Base-by-base conservation (phyloP, 768 basidiomycete genomes). In the Tylopilus vinaceipallidus region DNA sequence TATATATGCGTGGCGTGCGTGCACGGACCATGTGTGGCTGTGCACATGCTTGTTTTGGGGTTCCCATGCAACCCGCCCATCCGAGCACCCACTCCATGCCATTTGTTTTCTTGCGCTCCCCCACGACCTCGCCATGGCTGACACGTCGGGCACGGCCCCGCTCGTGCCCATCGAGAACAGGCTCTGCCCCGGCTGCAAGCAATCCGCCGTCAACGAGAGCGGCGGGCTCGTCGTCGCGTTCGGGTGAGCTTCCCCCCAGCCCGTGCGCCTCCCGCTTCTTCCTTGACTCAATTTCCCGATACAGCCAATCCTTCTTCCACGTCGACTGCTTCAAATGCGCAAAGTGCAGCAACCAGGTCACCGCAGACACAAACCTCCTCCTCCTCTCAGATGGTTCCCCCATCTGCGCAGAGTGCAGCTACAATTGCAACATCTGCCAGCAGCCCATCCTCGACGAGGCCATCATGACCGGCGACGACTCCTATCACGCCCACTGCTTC, bases 391-490 rank as follows among this genome's bases (percentile, higher is more conserved):
- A 99, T 70, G 97, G 97, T 20, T 91, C 88, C n/a, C 97, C 97
- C 33, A 94, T 99, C 42, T 95, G 91, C 64, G 84, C 88, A 36
- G 84, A 88, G 60, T 95, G 93, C 74, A 92, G 92, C 4, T 95
- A 95, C 74, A 86, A 86, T 60, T 99, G 97, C 77, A 95, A 88
- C 63, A 87, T 98, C 49, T 99, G 97, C 73, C 84, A 85, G 39
- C 83, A 83, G 49, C 91, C 94, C 38, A 99, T 99, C 56, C 86
- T 95, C 48, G 95, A 99, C 73, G 97, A 99, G 65, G 97, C 97
- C 10, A 98, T 98, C 68, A 98, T 99, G 91, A 95, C 97, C 7
- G 97, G 93, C 52, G 94, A 99, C 69, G 97, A 98, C 66, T 92
- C 93, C 0, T 99, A 98, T 61, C 97, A 98, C 66, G 95, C 97